Evolutionary conservation across 805 yeast genomes (phyloP), one percentile per base, ranked within the genome.

Genomic region (Priceomyces medius): DNA sequence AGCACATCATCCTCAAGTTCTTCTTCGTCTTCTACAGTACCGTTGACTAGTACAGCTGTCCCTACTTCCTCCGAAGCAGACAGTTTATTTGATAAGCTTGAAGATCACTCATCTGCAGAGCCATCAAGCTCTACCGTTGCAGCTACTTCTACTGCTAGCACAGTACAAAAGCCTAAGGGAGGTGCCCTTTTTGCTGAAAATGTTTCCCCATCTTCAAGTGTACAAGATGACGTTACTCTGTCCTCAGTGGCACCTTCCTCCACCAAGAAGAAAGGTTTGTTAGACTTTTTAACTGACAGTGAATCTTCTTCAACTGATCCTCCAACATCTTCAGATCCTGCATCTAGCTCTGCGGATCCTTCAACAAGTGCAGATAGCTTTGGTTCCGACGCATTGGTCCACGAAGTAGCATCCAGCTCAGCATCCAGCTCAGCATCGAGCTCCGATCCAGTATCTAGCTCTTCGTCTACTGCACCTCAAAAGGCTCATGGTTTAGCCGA

Each of bases 91-190:
- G 33, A 19, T n/a, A 3, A 20, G 13, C 19, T 31, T 8, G 33
- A 37, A 17, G 24, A 36, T 7, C 10, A 5, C 23, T 16, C 33
- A 20, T 16, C 14, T 6, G 16, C 39, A 26, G 13, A 13, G n/a
- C 19, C 37, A 34, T 17, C 49, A 2, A 40, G 45, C 24, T 40
- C 50, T 37, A 48, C 14, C 40, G 43, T 37, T 40, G 50, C 20
- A 41, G 40, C 32, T 40, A 42, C 42, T 24, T 38, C 46, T 21
- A 27, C 35, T 31, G 37, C 31, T 13, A 21, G n/a, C 12, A 19
- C 42, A 12, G 19, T 35, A 26, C 20, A 42, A 17, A 38, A 31
- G 19, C n/a, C n/a, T n/a, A 19, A 42, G 23, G 13, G 19, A 10
- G 35, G 35, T 7, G 13, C 19, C 14, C 19, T 32, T 23, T 12